Conservation (phyloP, 1,139 yeast genomes). For the Blastobotrys ciferrii region DNA sequence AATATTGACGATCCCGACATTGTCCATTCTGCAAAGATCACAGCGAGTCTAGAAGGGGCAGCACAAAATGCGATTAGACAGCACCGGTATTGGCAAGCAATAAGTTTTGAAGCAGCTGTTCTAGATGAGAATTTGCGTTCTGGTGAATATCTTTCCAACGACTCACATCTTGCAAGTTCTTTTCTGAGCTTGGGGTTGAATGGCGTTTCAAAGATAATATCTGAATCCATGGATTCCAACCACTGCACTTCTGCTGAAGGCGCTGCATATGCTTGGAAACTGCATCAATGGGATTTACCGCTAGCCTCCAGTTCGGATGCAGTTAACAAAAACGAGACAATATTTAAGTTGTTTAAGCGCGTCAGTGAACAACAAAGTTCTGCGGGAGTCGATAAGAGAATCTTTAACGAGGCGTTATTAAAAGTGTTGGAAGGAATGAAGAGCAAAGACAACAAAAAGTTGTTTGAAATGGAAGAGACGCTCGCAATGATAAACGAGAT, state of each 20-base stretch:
- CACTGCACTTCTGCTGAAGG: constrained; percentile 12
- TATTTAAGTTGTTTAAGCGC: constrained; percentile 49
- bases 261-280: constrained; percentile 66
- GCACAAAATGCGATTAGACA: constrained; percentile 41
- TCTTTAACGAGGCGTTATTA: not conserved
- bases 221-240: constrained; percentile 5
- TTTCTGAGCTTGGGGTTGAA: constrained; percentile 48
- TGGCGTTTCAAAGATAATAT: constrained; percentile 45
- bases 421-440: not conserved
- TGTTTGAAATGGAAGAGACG: constrained; percentile 21
- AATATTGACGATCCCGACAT: constrained; percentile 61
- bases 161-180: constrained; percentile 37
- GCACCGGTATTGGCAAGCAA: constrained; percentile 38
- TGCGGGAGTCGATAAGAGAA: no score
- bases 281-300: constrained; percentile 70
- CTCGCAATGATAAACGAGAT: constrained; percentile 14
- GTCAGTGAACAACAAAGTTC: constrained; percentile 37
- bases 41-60: constrained; percentile 53
- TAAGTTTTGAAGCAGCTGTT: constrained; percentile 56
- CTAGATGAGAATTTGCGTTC: constrained; percentile 42
- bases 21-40: constrained; percentile 59
- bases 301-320: constrained; percentile 32
- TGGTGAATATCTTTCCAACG: constrained; percentile 10
- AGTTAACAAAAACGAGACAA: constrained; percentile 41
- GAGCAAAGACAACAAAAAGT: not conserved